phyloP scores from a whole-genome alignment of 345 rosid species.

The Eucalyptus sp. region DNA sequence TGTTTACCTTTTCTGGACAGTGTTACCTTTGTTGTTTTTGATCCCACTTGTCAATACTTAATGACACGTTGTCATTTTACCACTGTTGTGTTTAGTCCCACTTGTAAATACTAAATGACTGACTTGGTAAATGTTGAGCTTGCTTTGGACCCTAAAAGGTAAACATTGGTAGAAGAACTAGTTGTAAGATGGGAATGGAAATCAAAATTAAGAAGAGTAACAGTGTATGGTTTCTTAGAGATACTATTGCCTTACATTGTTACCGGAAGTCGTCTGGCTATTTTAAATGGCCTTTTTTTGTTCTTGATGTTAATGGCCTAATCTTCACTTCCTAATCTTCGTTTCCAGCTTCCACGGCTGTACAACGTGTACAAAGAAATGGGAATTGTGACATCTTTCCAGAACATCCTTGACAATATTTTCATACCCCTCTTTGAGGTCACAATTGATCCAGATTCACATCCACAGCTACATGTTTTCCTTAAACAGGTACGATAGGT shows the following conservation, averaged over 20 bases:
- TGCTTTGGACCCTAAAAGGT: not conserved
- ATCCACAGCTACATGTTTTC: constrained; percentile 96
- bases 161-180: not conserved
- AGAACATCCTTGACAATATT: constrained; percentile 95
- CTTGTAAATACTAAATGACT: not conserved
- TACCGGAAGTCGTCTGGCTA: not conserved
- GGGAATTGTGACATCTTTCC: constrained; percentile 99
- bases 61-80: not conserved
- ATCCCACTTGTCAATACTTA: not conserved
- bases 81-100: not conserved
- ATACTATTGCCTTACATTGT: not conserved
- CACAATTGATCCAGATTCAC: constrained; percentile 97
- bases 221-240: not conserved
- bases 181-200: not conserved
- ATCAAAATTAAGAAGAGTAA: not conserved
- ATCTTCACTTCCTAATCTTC: not conserved
- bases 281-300: not conserved
- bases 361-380: constrained; percentile 96
- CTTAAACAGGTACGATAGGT: constrained; percentile 66
- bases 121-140: not conserved
- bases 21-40: not conserved
- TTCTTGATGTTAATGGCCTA: not conserved
- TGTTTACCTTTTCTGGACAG: not conserved
- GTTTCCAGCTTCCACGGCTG: constrained; percentile 79
- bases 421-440: constrained; percentile 97